Evolutionary conservation across 2,329 filamentous ascomycete genomes (phyloP).

Genomic region (Penicillium sp.): DNA sequence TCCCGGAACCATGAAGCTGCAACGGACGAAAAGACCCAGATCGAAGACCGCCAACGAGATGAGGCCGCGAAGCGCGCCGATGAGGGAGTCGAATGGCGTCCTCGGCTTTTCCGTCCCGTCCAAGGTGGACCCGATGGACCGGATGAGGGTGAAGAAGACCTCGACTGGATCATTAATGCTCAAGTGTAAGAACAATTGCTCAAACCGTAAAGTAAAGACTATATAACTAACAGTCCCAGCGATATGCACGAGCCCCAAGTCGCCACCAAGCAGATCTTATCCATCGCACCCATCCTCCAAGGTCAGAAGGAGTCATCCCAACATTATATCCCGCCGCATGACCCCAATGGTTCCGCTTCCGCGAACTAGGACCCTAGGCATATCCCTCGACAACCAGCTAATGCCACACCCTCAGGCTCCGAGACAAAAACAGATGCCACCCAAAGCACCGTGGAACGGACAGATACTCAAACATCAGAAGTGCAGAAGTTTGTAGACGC

Average conservation of each 20-base stretch:
- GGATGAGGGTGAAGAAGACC: constrained; percentile 80
- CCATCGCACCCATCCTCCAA: constrained; percentile 79
- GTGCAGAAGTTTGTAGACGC: constrained; percentile 49
- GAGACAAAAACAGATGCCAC: constrained; percentile 9
- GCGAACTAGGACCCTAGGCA: constrained; percentile 10
- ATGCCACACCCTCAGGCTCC: constrained; percentile 14
- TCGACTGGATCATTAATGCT: constrained; percentile 94
- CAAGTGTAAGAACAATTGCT: constrained; percentile 63
- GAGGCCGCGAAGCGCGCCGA: constrained; percentile 79
- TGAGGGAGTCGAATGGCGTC: constrained; percentile 81
- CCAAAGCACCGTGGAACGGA: constrained; percentile 30
- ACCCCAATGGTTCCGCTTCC: neutral
- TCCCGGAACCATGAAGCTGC: constrained; percentile 83
- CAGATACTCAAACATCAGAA: constrained; percentile 41
- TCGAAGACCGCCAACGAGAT: constrained; percentile 88
- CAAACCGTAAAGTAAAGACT: neutral
- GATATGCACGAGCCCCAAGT: constrained; percentile 66
- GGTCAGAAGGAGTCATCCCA: constrained; percentile 65
- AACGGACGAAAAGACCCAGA: constrained; percentile 93
- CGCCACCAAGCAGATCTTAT: constrained; percentile 77
- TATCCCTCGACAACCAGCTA: constrained; percentile 18
- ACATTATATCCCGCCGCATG: constrained; percentile 58
- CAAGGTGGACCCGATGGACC: constrained; percentile 66
- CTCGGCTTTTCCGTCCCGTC: constrained; percentile 77
- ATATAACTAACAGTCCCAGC: constrained; percentile 38